Base-by-base conservation (phyloP, 1,284 basidiomycete genomes). In the Puccinia horiana region DNA sequence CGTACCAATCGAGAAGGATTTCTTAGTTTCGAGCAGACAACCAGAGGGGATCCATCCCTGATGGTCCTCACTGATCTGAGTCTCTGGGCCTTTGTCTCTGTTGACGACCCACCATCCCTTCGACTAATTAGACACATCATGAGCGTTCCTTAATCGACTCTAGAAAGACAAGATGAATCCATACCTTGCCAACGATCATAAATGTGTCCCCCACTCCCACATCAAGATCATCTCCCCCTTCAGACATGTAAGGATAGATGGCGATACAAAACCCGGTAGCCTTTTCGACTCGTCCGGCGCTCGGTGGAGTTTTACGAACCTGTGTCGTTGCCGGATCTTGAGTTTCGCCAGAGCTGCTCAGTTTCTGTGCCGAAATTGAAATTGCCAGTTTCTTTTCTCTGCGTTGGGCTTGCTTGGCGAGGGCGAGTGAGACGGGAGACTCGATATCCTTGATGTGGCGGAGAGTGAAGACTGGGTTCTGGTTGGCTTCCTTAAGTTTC, bases 61-160 rank as follows among this genome's bases (percentile, higher is more conserved):
- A 84, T 85, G 87, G 92, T 37, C 94, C 93, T 81, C 94, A 93
- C 11, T 95, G 93, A 93, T 94, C 94, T 74, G 93, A 20, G 63
- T 69, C 82, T 93, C 91, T 63, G 95, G 91, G 1, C 65, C 76
- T 29, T 54, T 35, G 87, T 99, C 97, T 47, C 94, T 91, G 86
- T 98, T 95, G 2, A 99, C 96, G 49, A 98, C 93, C 95, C 96
- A 99, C 97, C 97, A 99, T 0, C 97, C 97, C 83, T 96, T 92
- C 20, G 95, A 93, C 83, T 96, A 92, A 4, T 5, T 20, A 54
- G 23, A 58, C 11, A 58, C 11, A 26, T 26, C 11, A 18, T 61
- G 11, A 35, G 58, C 11, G 18, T 35, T 61, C 26, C n/a, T 8
- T 29, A 4, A 32, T 35, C 58, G 58, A 35, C 11, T 61, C n/a